Percentiles rank a stretch among this genome's conserved stretches.
These are phyloP conservation scores for Penicillium sp. DNA, from an alignment of 2,329 filamentous ascomycete species.

Conservation along the genomic window DNA sequence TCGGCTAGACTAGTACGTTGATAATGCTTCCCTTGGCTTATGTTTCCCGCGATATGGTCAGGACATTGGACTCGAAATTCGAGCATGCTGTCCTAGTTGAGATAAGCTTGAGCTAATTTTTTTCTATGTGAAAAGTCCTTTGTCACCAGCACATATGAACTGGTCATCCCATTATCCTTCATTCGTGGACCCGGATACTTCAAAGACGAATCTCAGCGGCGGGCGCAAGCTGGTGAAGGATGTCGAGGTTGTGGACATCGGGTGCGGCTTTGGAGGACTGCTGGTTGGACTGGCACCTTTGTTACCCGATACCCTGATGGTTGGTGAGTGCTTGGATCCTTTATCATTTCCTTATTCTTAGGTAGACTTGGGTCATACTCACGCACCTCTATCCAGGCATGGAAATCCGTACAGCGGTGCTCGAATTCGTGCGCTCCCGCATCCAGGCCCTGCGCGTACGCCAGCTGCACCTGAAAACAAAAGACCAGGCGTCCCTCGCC, in stretches of 20 bases:
- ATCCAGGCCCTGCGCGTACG: conserved; percentile 70
- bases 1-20: conserved; percentile 78
- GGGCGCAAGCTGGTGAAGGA: conserved; percentile 57
- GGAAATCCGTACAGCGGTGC: conserved; percentile 87
- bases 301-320: conserved; percentile 75
- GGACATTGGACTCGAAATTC: no score
- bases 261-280: conserved; percentile 91
- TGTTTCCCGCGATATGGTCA: not conserved
- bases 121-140: conserved; percentile 67
- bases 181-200: conserved; percentile 52
- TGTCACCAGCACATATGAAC: conserved; percentile 78
- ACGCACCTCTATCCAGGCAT: conserved; percentile 58
- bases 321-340: conserved; percentile 59
- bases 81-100: no score
- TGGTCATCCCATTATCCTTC: conserved; percentile 83
- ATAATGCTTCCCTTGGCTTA: not conserved
- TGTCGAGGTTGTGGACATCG: conserved; percentile 93
- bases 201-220: conserved; percentile 32
- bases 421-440: conserved; percentile 84
- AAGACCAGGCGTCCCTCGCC: conserved; percentile 1
- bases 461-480: conserved; percentile 30
- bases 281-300: conserved; percentile 79
- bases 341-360: not conserved
- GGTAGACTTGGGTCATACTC: not conserved
- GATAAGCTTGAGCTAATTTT: conserved; percentile 5